Conservation (phyloP, 1,139 yeast species). For the Yamadazyma diospyri region DNA sequence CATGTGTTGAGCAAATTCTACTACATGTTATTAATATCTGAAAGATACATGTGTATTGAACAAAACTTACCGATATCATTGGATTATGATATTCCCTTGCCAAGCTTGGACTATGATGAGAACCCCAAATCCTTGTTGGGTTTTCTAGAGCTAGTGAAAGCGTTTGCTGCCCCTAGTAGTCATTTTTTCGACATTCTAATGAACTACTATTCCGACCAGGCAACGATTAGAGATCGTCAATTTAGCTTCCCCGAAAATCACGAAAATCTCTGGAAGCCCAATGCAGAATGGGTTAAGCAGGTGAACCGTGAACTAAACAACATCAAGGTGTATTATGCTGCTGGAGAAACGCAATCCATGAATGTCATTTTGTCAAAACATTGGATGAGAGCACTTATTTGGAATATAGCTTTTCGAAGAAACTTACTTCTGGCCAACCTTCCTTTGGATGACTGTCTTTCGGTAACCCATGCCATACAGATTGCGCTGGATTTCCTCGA, state of each 20-base stretch:
- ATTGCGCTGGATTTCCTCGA: slow-evolving; percentile 27
- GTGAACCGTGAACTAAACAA: slow-evolving; percentile 21
- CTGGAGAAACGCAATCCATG: slow-evolving; percentile 26
- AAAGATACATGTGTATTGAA: slow-evolving; percentile 33
- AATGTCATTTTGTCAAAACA: slow-evolving; percentile 29
- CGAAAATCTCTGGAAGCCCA: slow-evolving; percentile 7
- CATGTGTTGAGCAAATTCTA: slow-evolving; percentile 30
- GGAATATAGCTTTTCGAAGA: slow-evolving; percentile 28
- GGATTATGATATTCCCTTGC: slow-evolving; percentile 28
- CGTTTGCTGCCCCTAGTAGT: slow-evolving; percentile 29
- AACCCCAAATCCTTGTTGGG: slow-evolving; percentile 26
- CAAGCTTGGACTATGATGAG: slow-evolving; percentile 29
- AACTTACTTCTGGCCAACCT: slow-evolving; percentile 10
- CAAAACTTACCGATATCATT: slow-evolving; percentile 32
- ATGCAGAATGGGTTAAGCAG: slow-evolving; percentile 21
- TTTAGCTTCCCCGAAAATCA: not conserved
- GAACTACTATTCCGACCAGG: slow-evolving; percentile 8
- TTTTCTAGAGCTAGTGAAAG: slow-evolving; percentile 21
- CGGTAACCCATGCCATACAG: slow-evolving; percentile 23
- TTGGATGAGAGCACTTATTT: slow-evolving; percentile 33
- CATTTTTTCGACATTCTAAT: slow-evolving; percentile 26
- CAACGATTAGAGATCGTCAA: not conserved
- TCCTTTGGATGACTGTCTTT: slow-evolving; percentile 15
- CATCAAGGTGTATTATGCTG: slow-evolving; percentile 15
- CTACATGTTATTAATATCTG: slow-evolving; percentile 32